Conservation (phyloP, 1,284 basidiomycete species). For the Earliella scabrosa region DNA sequence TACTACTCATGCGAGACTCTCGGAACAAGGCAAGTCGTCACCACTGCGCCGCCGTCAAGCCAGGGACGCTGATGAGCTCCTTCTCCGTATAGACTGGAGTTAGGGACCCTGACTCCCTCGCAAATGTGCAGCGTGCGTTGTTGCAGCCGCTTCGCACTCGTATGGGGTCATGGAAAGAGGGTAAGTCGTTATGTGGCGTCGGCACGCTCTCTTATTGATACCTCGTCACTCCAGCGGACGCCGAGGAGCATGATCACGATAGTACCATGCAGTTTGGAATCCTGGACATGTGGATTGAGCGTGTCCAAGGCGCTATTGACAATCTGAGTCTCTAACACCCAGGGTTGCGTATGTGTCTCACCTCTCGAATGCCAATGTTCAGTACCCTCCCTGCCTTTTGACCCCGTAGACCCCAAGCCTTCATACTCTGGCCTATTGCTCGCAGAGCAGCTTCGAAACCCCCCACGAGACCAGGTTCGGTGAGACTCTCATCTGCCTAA, state of each 20-base stretch:
- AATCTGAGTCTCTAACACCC: not conserved
- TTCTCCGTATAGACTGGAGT: conserved; percentile 50
- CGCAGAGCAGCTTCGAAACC: too few species aligned
- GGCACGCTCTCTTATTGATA: not conserved
- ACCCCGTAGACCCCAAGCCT: not conserved
- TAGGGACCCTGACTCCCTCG: conserved; percentile 42
- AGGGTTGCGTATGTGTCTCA: not conserved
- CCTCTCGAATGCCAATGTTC: not conserved
- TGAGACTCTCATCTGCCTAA: too few species aligned
- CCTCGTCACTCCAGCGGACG: too few species aligned
- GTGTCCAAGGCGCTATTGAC: conserved; percentile 31
- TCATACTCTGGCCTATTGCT: not conserved
- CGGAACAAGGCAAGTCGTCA: conserved; percentile 44
- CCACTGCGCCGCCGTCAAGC: too few species aligned
- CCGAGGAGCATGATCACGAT: conserved; percentile 7
- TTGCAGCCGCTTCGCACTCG: conserved; percentile 34
- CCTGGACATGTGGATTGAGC: conserved; percentile 47
- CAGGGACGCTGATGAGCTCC: not conserved
- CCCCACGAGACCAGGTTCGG: too few species aligned
- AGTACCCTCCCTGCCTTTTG: too few species aligned
- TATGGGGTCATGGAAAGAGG: conserved; percentile 33
- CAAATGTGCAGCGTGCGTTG: conserved; percentile 33
- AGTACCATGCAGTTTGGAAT: conserved; percentile 44
- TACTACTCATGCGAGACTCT: conserved; percentile 51
- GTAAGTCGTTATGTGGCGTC: conserved; percentile 8